phyloP scores from a whole-genome alignment of 345 rosid genomes.

The Sonneratia alba region DNA sequence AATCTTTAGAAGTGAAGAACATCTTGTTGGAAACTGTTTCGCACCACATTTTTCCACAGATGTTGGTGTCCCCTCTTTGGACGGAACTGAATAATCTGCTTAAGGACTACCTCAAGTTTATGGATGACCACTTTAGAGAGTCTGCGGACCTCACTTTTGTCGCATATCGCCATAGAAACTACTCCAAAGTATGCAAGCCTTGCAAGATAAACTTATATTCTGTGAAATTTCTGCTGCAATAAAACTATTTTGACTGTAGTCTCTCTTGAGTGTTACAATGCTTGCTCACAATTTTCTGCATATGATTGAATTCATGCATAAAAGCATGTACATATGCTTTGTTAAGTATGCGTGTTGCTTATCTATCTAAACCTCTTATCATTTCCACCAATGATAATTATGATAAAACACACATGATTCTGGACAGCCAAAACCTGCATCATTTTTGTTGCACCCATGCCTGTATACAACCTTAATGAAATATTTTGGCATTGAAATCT shows the following conservation, averaged over 20 bases:
- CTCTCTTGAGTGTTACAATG: not conserved
- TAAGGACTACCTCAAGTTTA: constrained; percentile 84
- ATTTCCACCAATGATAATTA: not conserved
- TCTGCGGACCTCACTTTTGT: constrained; percentile 96
- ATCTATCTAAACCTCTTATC: not conserved
- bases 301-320: not conserved
- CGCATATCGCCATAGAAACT: constrained; percentile 94
- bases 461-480: not conserved
- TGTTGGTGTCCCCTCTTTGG: constrained; percentile 83
- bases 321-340: not conserved
- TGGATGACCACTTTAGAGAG: constrained; percentile 97
- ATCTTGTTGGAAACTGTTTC: constrained; percentile 85
- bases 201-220: not conserved
- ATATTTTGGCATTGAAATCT: not conserved
- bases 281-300: not conserved
- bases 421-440: not conserved
- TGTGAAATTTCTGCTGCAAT: not conserved
- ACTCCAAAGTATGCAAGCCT: constrained; percentile 62
- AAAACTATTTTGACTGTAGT: not conserved
- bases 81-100: constrained; percentile 55
- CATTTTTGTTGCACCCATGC: not conserved
- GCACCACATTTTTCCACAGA: constrained; percentile 79
- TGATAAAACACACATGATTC: not conserved
- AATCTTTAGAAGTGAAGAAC: constrained; percentile 92
- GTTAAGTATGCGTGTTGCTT: not conserved